Evolutionary conservation across 768 basidiomycete genomes (phyloP).

Genomic region (Naematelia aurantialba): DNA sequence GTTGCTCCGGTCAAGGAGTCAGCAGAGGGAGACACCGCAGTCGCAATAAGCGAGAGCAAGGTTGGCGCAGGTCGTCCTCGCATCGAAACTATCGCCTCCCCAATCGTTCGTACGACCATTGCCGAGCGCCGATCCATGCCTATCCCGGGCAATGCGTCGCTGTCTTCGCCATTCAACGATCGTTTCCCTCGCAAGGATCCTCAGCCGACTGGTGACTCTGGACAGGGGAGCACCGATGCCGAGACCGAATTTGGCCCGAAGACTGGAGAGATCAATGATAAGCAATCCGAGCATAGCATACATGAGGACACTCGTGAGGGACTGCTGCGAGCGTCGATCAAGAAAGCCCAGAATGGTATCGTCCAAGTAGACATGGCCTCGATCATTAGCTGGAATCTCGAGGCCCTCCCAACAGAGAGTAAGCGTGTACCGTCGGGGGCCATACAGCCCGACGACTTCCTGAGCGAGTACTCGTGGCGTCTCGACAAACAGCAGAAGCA

Average conservation of each 20-base stretch:
- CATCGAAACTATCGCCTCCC: background rate
- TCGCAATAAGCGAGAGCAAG: background rate
- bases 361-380: slow-evolving; percentile 11
- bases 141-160: background rate
- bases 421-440: slow-evolving; percentile 3
- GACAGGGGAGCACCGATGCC: slow-evolving; percentile 23
- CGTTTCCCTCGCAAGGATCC: slow-evolving; percentile 19
- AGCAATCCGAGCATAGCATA: slow-evolving; percentile 14
- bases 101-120: slow-evolving; percentile 21
- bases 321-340: slow-evolving; percentile 23
- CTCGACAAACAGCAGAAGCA: slow-evolving; percentile 8
- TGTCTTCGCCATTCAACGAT: slow-evolving; percentile 36
- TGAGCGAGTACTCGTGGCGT: background rate
- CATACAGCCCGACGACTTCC: background rate
- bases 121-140: slow-evolving; percentile 39
- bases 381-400: slow-evolving; percentile 30
- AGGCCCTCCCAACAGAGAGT: slow-evolving; percentile 16
- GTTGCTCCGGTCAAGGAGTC: background rate
- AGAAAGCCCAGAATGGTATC: slow-evolving; percentile 10
- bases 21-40: background rate
- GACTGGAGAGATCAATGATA: slow-evolving; percentile 23
- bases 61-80: background rate
- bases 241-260: slow-evolving; percentile 30
- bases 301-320: slow-evolving; percentile 15
- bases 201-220: slow-evolving; percentile 30